Conservation (phyloP, 345 rosid species). For the Aquilaria yunnanensis region DNA sequence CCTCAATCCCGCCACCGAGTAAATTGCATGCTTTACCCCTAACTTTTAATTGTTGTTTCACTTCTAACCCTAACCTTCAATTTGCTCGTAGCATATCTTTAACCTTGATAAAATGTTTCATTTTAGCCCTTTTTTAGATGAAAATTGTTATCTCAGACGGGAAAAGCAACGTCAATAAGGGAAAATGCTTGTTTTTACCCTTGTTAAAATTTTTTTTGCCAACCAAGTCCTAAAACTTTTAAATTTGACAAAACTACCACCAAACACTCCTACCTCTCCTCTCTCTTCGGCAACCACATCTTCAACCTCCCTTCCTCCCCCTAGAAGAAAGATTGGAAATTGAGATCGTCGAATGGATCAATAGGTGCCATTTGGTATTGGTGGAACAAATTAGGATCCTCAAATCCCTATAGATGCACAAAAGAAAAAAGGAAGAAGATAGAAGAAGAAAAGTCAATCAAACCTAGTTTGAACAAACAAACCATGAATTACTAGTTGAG, state of each 20-base stretch:
- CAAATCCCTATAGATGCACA: constrained; percentile 17
- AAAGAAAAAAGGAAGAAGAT: no score
- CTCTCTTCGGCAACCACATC: neutral
- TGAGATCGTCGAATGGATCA: constrained; percentile 20
- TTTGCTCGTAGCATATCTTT: no score
- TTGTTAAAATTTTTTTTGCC: neutral
- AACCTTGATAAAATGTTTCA: no score
- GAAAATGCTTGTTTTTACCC: no score
- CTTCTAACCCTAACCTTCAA: no score
- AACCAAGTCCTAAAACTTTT: constrained; percentile 11
- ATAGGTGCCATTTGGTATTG: constrained; percentile 21
- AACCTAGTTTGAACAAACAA: no score
- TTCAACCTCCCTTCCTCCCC: no score
- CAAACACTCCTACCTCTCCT: neutral
- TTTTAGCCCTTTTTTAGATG: no score
- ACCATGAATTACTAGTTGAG: no score
- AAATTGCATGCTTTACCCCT: constrained; percentile 1
- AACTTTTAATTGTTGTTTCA: neutral
- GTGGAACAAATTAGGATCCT: constrained; percentile 20
- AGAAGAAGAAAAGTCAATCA: no score
- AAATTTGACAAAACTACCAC: constrained; percentile 9
- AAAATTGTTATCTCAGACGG: no score
- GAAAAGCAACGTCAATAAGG: no score
- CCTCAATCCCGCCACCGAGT: constrained; percentile 3
- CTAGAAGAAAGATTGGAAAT: constrained; percentile 22